phyloP scores from a whole-genome alignment of 1,284 basidiomycete species.

The Ceratobasidium theobromae region DNA sequence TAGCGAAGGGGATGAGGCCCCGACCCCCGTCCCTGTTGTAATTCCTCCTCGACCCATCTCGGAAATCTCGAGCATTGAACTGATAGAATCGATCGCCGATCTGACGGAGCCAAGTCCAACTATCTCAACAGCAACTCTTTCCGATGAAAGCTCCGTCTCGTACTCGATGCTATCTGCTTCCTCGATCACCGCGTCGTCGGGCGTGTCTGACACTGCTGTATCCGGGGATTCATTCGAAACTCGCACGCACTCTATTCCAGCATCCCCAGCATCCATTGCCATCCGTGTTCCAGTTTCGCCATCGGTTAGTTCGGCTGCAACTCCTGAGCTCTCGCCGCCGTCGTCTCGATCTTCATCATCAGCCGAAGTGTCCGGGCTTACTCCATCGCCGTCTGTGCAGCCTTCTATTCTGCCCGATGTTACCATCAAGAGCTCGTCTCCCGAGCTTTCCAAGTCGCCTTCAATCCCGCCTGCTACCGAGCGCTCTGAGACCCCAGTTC shows the following conservation, averaged over 20 bases:
- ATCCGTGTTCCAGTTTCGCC: constrained; percentile 3
- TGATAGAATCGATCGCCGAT: constrained; percentile 9
- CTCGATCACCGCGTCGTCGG: neutral
- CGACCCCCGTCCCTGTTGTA: neutral
- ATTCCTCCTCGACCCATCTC: neutral
- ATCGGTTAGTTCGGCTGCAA: constrained; percentile 14
- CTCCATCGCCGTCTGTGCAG: constrained; percentile 24
- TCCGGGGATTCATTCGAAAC: neutral
- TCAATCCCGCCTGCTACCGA: neutral
- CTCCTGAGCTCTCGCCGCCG: neutral
- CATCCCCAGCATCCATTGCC: neutral
- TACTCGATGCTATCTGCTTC: constrained; percentile 12
- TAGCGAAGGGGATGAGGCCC: neutral
- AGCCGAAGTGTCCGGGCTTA: neutral
- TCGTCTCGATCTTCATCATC: constrained; percentile 11
- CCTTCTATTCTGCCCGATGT: constrained; percentile 2
- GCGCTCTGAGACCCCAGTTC: constrained; percentile 18
- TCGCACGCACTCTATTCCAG: neutral
- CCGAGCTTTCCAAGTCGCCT: constrained; percentile 5
- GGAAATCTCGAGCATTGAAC: constrained; percentile 5
- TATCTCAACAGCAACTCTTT: neutral
- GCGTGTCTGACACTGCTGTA: neutral
- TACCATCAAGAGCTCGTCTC: constrained; percentile 17
- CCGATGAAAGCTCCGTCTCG: constrained; percentile 28
- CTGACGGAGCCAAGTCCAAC: constrained; percentile 17